Evolutionary conservation across 768 basidiomycete genomes (phyloP), one percentile per base, ranked within the genome.

Genomic region (Mycena leptocephala): DNA sequence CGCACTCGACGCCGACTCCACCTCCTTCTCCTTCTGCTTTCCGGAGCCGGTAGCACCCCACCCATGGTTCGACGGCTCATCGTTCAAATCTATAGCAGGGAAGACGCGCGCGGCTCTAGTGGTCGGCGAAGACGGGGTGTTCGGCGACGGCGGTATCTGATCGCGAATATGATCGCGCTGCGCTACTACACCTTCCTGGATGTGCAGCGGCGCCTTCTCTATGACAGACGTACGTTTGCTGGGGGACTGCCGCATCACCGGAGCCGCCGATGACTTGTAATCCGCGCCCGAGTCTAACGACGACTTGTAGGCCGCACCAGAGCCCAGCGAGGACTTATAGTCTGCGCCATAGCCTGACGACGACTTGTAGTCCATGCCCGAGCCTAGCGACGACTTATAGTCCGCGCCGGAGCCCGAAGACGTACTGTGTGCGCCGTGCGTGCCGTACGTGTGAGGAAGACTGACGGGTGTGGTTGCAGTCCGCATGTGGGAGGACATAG

Each of bases 211-310:
- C 81, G 83, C 83, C 74, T 87, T 88, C 79, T 94, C 89, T 39
- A 94, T 90, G 65, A 90, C 88, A 3, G 94, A 95, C 41, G 93
- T 90, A 16, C 93, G 91, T 84, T 95, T 95, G 81, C 92, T 91
- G 26, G 93, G 93, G 22, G 93, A 94, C 24, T 93, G 90, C 69
- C 94, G 92, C 64, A 95, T 83, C 35, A 93, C 85, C 4, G 93
- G 90, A 26, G 86, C 83, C 58, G 87, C 84, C 43, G 69, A 79
- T 22, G 76, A 43, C 66, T 75, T 69, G 46, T 37, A 37, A 20
- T 43, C 39, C 1, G 33, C 53, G 41, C 72, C 35, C 2, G 35
- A 37, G 35, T 13, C 35, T 13, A 37, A n/a, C 43, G 69, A 79
- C 24, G 76, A 43, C 66, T 75, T 69, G 46, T 37, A 37, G 30